These are phyloP conservation scores for Lasiosphaeris hirsuta DNA, from an alignment of 495 filamentous ascomycete species.

Conservation along the genomic window DNA sequence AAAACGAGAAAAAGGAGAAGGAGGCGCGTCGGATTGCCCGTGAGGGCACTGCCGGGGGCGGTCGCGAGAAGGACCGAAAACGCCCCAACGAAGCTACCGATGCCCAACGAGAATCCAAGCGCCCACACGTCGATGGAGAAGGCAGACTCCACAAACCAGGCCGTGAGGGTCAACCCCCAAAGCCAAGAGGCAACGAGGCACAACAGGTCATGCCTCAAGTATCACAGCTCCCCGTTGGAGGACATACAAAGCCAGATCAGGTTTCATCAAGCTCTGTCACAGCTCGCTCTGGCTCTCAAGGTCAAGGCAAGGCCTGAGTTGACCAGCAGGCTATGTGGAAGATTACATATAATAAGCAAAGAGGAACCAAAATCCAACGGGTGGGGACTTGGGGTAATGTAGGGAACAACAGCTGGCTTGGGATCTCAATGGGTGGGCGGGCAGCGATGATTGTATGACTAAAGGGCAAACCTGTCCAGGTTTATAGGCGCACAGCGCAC, in stretches of 20 bases:
- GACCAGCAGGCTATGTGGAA: too few relatives aligned
- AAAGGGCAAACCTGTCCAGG: too few relatives aligned
- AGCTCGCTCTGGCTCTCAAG: neutral
- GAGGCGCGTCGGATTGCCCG: conserved; percentile 59
- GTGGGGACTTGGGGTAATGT: neutral
- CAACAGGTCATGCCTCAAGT: neutral
- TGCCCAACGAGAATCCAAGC: conserved; percentile 38
- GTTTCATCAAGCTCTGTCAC: neutral
- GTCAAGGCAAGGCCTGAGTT: neutral
- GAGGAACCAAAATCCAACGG: too few relatives aligned
- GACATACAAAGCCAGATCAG: neutral
- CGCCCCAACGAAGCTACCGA: conserved; percentile 38
- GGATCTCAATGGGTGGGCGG: neutral
- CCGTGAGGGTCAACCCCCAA: neutral
- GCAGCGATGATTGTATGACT: neutral
- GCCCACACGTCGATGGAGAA: conserved; percentile 36
- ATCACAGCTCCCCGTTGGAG: neutral
- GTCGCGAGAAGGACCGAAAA: conserved; percentile 49
- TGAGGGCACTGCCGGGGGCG: conserved; percentile 43
- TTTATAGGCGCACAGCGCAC: too few relatives aligned
- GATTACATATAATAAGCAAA: too few relatives aligned
- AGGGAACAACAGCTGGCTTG: neutral
- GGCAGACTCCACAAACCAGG: conserved; percentile 10
- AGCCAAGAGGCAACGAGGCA: neutral
- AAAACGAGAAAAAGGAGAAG: conserved; percentile 75